Conservation (phyloP, 257 asterid species). For the Forsythia suspensa region DNA sequence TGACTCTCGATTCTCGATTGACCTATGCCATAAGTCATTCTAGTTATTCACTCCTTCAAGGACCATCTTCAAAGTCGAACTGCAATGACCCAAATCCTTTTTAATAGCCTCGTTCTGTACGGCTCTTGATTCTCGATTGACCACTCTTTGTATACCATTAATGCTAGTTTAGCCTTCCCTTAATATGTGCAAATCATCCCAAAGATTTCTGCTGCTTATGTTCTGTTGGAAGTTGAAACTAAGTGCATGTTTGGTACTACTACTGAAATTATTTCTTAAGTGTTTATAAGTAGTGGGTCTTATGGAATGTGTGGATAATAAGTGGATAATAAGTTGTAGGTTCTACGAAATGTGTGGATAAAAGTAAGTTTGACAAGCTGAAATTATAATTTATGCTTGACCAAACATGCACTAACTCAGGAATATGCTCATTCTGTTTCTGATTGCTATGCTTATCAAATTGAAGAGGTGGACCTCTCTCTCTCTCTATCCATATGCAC, state of each 20-base stretch:
- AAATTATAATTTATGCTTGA: too few relatives aligned
- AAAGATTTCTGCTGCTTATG: neutral
- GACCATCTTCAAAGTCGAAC: neutral
- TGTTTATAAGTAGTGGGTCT: too few relatives aligned
- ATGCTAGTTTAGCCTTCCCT: neutral
- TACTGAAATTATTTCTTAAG: too few relatives aligned
- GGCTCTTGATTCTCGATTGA: neutral
- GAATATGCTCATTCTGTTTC: neutral
- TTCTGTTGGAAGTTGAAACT: neutral
- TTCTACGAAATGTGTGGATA: too few relatives aligned
- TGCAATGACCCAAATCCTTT: neutral
- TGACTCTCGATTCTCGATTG: too few relatives aligned
- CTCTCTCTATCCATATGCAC: neutral
- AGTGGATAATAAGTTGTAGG: too few relatives aligned
- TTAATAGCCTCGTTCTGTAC: neutral
- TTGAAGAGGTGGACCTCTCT: neutral
- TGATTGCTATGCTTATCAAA: neutral
- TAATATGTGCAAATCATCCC: neutral
- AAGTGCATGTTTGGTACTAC: too few relatives aligned
- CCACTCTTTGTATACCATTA: neutral
- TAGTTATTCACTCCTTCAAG: neutral
- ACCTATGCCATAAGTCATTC: neutral
- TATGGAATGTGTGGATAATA: too few relatives aligned
- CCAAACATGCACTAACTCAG: too few relatives aligned
- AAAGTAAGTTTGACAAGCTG: too few relatives aligned